phyloP scores from a whole-genome alignment of 495 filamentous ascomycete species.

The Evansstolkia leycettana region DNA sequence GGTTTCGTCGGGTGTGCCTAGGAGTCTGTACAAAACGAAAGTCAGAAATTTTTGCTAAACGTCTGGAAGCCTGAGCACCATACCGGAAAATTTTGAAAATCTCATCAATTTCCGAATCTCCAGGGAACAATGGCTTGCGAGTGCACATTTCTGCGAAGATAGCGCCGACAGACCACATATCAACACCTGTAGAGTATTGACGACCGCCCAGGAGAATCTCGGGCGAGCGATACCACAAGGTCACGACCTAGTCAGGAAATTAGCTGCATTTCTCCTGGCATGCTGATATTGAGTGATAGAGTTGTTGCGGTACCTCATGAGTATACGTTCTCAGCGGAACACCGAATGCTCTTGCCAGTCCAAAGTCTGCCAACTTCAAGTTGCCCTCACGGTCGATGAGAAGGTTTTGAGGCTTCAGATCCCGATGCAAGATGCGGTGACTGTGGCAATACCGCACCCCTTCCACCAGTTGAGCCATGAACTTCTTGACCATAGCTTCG shows the following conservation, averaged over 20 bases:
- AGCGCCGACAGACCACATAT: constrained; percentile 98
- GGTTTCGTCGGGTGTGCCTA: constrained; percentile 82
- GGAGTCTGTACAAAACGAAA: constrained; percentile 40
- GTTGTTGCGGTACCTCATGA: constrained; percentile 54
- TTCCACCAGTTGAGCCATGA: constrained; percentile 88
- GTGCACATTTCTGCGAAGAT: constrained; percentile 99
- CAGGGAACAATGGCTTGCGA: constrained; percentile 91
- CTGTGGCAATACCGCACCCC: constrained; percentile 93
- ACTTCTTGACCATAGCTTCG: constrained; percentile 87
- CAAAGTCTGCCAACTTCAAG: constrained; percentile 95
- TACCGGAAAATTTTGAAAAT: constrained; percentile 99
- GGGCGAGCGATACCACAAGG: constrained; percentile 95
- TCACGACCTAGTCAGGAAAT: constrained; percentile 57
- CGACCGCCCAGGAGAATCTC: constrained; percentile 95
- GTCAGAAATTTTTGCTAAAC: constrained; percentile 2
- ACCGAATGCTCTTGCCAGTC: constrained; percentile 89
- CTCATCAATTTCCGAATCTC: constrained; percentile 98
- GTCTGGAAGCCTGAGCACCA: constrained; percentile 8
- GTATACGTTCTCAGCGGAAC: constrained; percentile 95
- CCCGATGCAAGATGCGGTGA: constrained; percentile 86
- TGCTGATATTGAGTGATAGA: neutral
- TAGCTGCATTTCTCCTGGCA: constrained; percentile 1
- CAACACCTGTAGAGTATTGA: constrained; percentile 95
- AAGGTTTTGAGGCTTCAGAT: constrained; percentile 96
- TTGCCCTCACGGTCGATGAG: constrained; percentile 92